Conservation (phyloP, 2,329 filamentous ascomycete species). For the Venturia nashicola region DNA sequence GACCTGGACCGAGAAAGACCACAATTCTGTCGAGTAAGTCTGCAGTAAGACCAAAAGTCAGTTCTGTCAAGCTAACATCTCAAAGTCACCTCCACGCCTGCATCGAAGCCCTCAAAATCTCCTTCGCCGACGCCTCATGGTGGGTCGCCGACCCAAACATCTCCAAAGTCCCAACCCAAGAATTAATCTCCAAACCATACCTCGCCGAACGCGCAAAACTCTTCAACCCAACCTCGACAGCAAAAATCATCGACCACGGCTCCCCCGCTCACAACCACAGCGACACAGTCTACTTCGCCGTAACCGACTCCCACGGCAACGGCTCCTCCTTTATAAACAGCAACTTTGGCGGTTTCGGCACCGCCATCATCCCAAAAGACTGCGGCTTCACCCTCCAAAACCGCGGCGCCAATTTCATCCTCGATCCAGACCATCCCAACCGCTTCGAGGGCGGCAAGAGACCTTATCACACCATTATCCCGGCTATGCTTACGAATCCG, state of each 20-base stretch:
- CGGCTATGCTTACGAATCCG: conserved; percentile 72
- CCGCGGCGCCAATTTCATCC: conserved; percentile 74
- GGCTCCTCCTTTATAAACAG: conserved; percentile 95
- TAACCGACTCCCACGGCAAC: conserved; percentile 71
- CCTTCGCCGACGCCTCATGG: conserved; percentile 83
- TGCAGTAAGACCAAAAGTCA: neutral
- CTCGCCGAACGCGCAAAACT: conserved; percentile 57
- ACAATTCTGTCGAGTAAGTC: conserved; percentile 63
- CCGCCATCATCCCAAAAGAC: conserved; percentile 67
- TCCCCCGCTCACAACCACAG: conserved; percentile 74
- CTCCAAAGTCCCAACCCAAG: conserved; percentile 53
- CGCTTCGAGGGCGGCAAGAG: conserved; percentile 67
- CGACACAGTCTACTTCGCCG: conserved; percentile 91
- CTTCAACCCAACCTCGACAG: conserved; percentile 42
- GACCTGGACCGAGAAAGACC: conserved; percentile 54
- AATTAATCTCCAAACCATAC: conserved; percentile 61
- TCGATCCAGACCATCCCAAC: conserved; percentile 65
- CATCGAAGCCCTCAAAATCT: conserved; percentile 77
- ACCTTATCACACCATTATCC: conserved; percentile 97
- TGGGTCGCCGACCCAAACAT: conserved; percentile 77
- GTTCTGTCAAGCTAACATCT: conserved; percentile 3
- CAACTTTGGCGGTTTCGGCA: conserved; percentile 84
- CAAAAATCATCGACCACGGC: conserved; percentile 47
- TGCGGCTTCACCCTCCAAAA: conserved; percentile 94
- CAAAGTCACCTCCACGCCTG: conserved; percentile 57